These are phyloP conservation scores for Haplosporangium sp. DNA, from an alignment of 371 early-diverging fungal genomes.

Conservation along the genomic window DNA sequence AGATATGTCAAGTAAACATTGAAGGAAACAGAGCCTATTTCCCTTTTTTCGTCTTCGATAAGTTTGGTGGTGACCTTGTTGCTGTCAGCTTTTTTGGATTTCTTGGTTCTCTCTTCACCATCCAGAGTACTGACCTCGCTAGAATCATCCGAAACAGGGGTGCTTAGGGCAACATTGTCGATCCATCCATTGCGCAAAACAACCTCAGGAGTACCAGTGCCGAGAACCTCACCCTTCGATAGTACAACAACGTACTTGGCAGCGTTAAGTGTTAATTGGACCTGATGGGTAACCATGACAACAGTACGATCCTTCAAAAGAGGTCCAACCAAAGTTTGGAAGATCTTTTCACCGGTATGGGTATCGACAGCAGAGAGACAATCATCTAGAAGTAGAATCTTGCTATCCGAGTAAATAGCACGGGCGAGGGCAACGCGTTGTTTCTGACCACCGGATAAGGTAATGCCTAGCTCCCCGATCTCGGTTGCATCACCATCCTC, in stretches of 20 bases:
- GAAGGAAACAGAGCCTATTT: conserved; percentile 71
- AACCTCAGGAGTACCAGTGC: conserved; percentile 58
- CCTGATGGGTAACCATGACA: conserved; percentile 91
- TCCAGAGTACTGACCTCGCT: conserved; percentile 34
- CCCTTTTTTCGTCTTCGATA: conserved; percentile 74
- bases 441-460: conserved; percentile 82
- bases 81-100: conserved; percentile 45
- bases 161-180: conserved; percentile 57
- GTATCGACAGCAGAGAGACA: conserved; percentile 84
- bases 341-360: conserved; percentile 89
- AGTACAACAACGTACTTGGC: conserved; percentile 74
- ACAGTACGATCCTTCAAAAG: conserved; percentile 81
- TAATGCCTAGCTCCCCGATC: conserved; percentile 89
- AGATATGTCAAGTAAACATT: conserved; percentile 73
- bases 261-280: conserved; percentile 76
- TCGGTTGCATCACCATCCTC: conserved; percentile 90
- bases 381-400: conserved; percentile 83
- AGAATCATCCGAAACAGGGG: conserved; percentile 13
- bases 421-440: conserved; percentile 86
- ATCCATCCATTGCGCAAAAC: conserved; percentile 59
- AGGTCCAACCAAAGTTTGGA: conserved; percentile 69
- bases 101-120: conserved; percentile 31
- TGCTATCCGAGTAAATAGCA: conserved; percentile 82
- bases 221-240: conserved; percentile 63
- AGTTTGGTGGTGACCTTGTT: conserved; percentile 63